phyloP scores from a whole-genome alignment of 2,329 filamentous ascomycete species.

The Arthrobotrys entomopaga region DNA sequence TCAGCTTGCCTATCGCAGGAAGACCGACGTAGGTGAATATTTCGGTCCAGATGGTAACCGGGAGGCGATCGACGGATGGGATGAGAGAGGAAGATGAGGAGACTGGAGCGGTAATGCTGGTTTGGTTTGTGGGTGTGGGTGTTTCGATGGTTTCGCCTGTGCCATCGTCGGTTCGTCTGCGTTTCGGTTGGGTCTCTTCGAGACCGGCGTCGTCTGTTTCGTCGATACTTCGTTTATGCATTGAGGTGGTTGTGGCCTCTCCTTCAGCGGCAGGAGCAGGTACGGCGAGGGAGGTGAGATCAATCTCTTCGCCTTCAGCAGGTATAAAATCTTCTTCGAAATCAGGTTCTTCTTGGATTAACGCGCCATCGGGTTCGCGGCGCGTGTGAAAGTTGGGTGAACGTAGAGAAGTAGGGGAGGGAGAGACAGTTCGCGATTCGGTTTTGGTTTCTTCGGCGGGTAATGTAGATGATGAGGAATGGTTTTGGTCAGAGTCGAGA shows the following conservation, averaged over 20 bases:
- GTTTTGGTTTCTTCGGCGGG: conserved; percentile 20
- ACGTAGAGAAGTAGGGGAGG: conserved; percentile 24
- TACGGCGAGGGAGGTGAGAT: conserved; percentile 44
- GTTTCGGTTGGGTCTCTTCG: conserved; percentile 30
- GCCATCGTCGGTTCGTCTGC: conserved; percentile 20
- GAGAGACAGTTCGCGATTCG: conserved; percentile 51
- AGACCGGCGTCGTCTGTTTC: conserved; percentile 30
- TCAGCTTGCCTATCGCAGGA: conserved; percentile 38
- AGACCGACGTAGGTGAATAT: conserved; percentile 51
- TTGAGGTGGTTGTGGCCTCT: background rate
- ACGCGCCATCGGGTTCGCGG: conserved; percentile 40
- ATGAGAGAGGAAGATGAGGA: background rate
- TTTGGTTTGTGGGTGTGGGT: background rate
- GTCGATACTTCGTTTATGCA: conserved; percentile 32
- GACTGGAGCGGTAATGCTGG: background rate
- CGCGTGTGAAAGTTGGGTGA: conserved; percentile 7
- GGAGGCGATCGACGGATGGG: conserved; percentile 17
- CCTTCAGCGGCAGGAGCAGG: conserved; percentile 33
- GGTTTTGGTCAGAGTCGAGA: conserved; percentile 6
- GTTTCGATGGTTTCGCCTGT: conserved; percentile 12
- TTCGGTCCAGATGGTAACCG: conserved; percentile 41
- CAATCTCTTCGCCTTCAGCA: conserved; percentile 49
- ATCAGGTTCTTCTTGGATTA: conserved; percentile 51
- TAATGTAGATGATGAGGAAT: background rate
- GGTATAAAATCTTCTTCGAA: conserved; percentile 54